Conservation (phyloP, 2,329 filamentous ascomycete genomes). For the Microcyclosporella mali region DNA sequence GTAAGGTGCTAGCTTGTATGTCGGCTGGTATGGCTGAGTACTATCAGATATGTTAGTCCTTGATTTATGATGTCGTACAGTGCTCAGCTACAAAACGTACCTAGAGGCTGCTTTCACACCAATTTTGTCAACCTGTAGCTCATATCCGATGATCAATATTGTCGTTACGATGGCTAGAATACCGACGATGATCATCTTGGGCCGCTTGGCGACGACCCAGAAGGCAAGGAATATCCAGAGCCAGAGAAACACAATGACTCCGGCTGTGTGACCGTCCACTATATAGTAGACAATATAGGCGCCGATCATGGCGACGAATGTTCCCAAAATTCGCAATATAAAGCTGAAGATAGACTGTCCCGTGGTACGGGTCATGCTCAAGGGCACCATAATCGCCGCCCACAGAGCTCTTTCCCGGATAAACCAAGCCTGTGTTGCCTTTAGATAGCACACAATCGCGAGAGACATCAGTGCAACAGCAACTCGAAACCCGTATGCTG, state of each 20-base stretch:
- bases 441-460: conserved; percentile 60
- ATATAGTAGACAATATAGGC: conserved; percentile 70
- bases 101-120: conserved; percentile 51
- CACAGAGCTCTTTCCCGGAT: conserved; percentile 63
- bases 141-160: conserved; percentile 45
- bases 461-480: conserved; percentile 67
- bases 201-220: conserved; percentile 63
- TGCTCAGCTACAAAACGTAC: neutral
- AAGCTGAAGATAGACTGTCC: conserved; percentile 67
- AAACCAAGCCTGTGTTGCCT: conserved; percentile 60
- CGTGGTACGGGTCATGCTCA: conserved; percentile 62
- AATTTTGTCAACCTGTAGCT: conserved; percentile 62
- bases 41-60: conserved; percentile 28
- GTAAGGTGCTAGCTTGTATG: conserved; percentile 64
- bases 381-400: conserved; percentile 68
- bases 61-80: too few species aligned
- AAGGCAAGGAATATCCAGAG: conserved; percentile 58
- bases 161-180: conserved; percentile 57
- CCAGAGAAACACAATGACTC: conserved; percentile 63
- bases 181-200: conserved; percentile 56
- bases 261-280: conserved; percentile 55
- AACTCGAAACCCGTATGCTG: conserved; percentile 64
- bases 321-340: conserved; percentile 59
- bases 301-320: conserved; percentile 56
- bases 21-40: conserved; percentile 64